Conservation (phyloP, 306 rosid species). For the Elaeagnus macrophylla region DNA sequence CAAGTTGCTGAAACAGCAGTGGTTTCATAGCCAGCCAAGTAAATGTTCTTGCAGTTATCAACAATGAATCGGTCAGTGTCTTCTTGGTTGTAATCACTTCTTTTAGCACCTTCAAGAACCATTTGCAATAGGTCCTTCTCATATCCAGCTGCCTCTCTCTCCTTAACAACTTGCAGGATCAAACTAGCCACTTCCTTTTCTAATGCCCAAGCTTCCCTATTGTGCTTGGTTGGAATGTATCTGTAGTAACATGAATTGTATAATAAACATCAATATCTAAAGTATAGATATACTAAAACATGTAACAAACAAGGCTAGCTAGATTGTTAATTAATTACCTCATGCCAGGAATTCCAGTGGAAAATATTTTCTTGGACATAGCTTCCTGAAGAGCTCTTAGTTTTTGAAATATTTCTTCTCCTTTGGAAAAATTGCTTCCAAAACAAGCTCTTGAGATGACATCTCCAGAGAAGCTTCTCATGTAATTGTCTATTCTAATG, state of each 20-base stretch:
- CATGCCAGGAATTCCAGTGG: slow-evolving; percentile 1
- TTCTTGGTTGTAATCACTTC: slow-evolving; percentile 6
- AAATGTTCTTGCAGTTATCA: slow-evolving; percentile 24
- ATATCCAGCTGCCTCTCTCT: neutral
- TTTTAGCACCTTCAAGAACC: slow-evolving; percentile 51
- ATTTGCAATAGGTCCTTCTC: slow-evolving; percentile 50
- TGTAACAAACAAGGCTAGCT: neutral
- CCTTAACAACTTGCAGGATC: slow-evolving; percentile 16
- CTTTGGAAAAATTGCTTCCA: slow-evolving; percentile 8
- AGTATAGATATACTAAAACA: neutral
- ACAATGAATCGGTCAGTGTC: slow-evolving; percentile 32
- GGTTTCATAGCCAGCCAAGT: slow-evolving; percentile 24
- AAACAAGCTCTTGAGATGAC: slow-evolving; percentile 21
- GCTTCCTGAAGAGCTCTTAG: slow-evolving; percentile 7
- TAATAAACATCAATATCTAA: neutral
- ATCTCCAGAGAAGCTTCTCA: slow-evolving; percentile 14
- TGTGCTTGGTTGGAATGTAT: slow-evolving; percentile 40
- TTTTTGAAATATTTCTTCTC: slow-evolving; percentile 13
- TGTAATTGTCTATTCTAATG: slow-evolving; percentile 4
- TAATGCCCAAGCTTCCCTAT: slow-evolving; percentile 31
- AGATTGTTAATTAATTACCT: neutral
- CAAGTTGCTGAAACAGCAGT: slow-evolving; percentile 12
- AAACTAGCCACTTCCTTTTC: slow-evolving; percentile 31
- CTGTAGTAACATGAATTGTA: slow-evolving; percentile 8
- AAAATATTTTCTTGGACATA: slow-evolving; percentile 6